phyloP scores from a whole-genome alignment of 108 stramenopile species.

The Pseudonitzschia pungens region DNA sequence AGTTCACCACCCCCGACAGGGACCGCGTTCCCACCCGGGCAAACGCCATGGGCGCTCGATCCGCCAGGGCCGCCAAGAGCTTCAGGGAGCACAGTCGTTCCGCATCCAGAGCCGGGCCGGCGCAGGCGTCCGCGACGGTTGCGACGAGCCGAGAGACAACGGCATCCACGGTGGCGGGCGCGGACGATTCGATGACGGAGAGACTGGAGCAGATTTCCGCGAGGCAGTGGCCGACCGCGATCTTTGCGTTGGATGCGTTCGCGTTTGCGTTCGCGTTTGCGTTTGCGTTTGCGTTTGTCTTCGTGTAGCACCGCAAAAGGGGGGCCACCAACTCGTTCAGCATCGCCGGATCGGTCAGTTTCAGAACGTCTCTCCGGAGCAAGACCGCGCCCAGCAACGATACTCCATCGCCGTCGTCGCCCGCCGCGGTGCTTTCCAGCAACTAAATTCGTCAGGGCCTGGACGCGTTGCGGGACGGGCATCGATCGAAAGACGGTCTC shows the following conservation, averaged over 20 bases:
- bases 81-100: slow-evolving; percentile 27
- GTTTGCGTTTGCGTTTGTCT: no score
- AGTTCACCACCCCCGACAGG: background rate
- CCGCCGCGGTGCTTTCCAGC: background rate
- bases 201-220: slow-evolving; percentile 51
- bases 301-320: slow-evolving; percentile 29
- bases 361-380: slow-evolving; percentile 59
- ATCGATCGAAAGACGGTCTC: slow-evolving; percentile 33
- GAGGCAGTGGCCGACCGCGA: slow-evolving; percentile 53
- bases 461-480: slow-evolving; percentile 22
- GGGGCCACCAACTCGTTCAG: slow-evolving; percentile 49
- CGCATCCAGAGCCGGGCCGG: background rate
- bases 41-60: slow-evolving; percentile 56
- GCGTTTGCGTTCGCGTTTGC: background rate
- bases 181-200: slow-evolving; percentile 18
- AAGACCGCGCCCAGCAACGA: slow-evolving; percentile 47
- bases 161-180: slow-evolving; percentile 13
- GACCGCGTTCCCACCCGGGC: slow-evolving; percentile 24
- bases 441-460: slow-evolving; percentile 24
- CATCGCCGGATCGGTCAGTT: slow-evolving; percentile 32
- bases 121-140: slow-evolving; percentile 1
- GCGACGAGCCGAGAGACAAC: slow-evolving; percentile 24
- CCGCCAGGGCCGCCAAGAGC: slow-evolving; percentile 54
- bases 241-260: background rate
- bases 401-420: background rate